Evolutionary conservation across 2,329 filamentous ascomycete species (phyloP), one percentile per base, ranked within the genome.

Genomic region (Thielaviopsis punctulata): DNA sequence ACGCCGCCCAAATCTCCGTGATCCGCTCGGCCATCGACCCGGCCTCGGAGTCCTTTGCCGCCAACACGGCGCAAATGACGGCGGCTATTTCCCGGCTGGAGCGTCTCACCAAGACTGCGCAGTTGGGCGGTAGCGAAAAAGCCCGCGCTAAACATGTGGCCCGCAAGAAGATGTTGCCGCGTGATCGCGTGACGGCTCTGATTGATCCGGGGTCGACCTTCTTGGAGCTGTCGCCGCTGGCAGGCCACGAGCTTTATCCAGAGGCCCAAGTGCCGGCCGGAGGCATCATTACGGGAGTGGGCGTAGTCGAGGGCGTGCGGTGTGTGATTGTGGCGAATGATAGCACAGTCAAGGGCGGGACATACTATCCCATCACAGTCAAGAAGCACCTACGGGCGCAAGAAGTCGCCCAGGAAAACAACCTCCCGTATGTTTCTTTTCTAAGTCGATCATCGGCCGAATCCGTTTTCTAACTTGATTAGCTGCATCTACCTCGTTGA

Each of bases 321-420:
- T 96, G 90, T 65, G 83, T 95, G 69, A 85, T 96, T 60, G 85
- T 95, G 48, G 89, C 88, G 54, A 95, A 96, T 64, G 90, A 95
- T 64, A 93, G 86, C 69, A 95, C 90, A 18, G 90, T 96, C 62
- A 98, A 96, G 69, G 90, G 90, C 50, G 90, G 90, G 22, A 94
- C 90, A 1, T 98, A 98, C 68, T 96, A 90, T 63, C 90, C 90
- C 1, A 87, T 96, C 60, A 98, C 90, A 0, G 86, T 96, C 55
- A 95, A 95, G 72, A 98, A 98, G 73, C 92, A 96, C 66, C 72
- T 96, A 15, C 79, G 90, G 56, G 90, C 90, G 4, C 92, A 98
- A 66, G 81, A 84, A 24, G 84, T 96, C 57, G 90, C 90, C 0
- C 79, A 86, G 58, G 86, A 96, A 65, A 96, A 96, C 66, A 82